A percentile compares a stretch with the other conserved stretches of the same genome.
These are phyloP conservation scores for Strobilomyces echinocephalus DNA, from an alignment of 768 basidiomycete species.

Conservation along the genomic window DNA sequence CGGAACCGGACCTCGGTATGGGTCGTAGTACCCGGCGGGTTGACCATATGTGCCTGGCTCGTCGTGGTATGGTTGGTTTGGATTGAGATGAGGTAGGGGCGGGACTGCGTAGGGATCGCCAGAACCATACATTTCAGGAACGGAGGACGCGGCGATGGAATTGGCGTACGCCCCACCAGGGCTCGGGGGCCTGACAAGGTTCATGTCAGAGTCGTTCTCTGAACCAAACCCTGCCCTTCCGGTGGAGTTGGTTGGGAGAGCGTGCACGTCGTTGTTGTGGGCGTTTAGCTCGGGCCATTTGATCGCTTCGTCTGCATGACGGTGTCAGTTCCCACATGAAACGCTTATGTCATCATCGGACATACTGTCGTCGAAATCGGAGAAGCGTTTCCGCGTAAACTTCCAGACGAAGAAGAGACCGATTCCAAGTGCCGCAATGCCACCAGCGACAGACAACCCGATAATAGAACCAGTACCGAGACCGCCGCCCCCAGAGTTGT, in stretches of 20 bases:
- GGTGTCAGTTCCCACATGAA: slow-evolving; percentile 5
- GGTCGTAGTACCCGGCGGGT: slow-evolving; percentile 61
- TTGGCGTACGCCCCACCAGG: slow-evolving; percentile 43
- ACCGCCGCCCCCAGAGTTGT: slow-evolving; percentile 28
- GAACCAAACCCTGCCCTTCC: slow-evolving; percentile 62
- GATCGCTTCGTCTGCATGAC: slow-evolving; percentile 65
- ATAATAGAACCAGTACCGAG: slow-evolving; percentile 69
- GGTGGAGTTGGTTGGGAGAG: slow-evolving; percentile 65
- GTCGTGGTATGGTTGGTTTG: slow-evolving; percentile 70
- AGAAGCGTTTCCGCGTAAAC: slow-evolving; percentile 72
- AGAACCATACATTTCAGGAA: slow-evolving; percentile 35
- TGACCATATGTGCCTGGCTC: slow-evolving; percentile 48
- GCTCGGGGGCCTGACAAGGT: slow-evolving; percentile 49
- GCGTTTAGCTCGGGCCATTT: slow-evolving; percentile 88
- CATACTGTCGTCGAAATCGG: slow-evolving; percentile 77
- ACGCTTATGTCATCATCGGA: slow-evolving; percentile 20
- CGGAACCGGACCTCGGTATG: slow-evolving; percentile 74
- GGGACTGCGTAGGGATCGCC: slow-evolving; percentile 79
- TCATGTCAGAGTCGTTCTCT: slow-evolving; percentile 58
- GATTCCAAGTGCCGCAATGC: slow-evolving; percentile 67
- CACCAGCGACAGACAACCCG: slow-evolving; percentile 78
- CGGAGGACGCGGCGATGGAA: slow-evolving; percentile 43
- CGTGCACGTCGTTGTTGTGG: slow-evolving; percentile 52
- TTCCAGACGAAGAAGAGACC: slow-evolving; percentile 82
- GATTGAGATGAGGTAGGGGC: slow-evolving; percentile 76